Conservation (phyloP, 352 stramenopile genomes). For the Plasmopara viticola region DNA sequence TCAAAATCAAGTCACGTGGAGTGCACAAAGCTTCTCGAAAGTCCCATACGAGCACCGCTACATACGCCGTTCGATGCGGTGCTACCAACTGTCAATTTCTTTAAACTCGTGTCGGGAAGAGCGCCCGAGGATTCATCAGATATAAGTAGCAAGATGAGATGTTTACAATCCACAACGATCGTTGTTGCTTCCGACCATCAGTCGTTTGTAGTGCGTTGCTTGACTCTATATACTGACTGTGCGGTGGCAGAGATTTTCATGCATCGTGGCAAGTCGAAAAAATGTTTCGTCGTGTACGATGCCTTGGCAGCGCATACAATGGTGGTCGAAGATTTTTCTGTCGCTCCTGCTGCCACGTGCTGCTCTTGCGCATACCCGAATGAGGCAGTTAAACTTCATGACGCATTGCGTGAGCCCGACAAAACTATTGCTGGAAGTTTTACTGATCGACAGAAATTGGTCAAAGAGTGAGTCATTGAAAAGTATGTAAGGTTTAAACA, state of each 20-base stretch:
- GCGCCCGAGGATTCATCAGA: constrained; percentile 48
- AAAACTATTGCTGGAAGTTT: too few relatives aligned
- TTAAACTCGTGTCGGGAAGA: constrained; percentile 69
- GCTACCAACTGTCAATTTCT: constrained; percentile 64
- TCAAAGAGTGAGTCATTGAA: too few relatives aligned
- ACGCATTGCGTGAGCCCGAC: too few relatives aligned
- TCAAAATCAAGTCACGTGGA: constrained; percentile 43
- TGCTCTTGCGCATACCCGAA: too few relatives aligned
- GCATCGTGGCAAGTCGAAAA: constrained; percentile 34
- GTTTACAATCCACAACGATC: constrained; percentile 52
- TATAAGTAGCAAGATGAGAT: constrained; percentile 43
- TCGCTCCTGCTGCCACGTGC: constrained; percentile 56
- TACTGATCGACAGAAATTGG: too few relatives aligned
- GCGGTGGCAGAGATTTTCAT: constrained; percentile 69
- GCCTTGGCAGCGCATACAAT: constrained; percentile 67
- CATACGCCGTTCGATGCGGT: constrained; percentile 51
- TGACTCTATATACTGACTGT: constrained; percentile 70
- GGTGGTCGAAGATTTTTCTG: constrained; percentile 69
- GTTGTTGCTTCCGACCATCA: constrained; percentile 56
- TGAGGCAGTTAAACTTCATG: too few relatives aligned
- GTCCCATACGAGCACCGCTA: constrained; percentile 49
- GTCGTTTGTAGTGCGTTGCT: constrained; percentile 70
- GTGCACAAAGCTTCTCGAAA: constrained; percentile 49
- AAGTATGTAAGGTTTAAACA: too few relatives aligned
- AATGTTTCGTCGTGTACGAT: constrained; percentile 73